phyloP scores from a whole-genome alignment of 1,284 basidiomycete species.

The Marasmius tenuissimus region DNA sequence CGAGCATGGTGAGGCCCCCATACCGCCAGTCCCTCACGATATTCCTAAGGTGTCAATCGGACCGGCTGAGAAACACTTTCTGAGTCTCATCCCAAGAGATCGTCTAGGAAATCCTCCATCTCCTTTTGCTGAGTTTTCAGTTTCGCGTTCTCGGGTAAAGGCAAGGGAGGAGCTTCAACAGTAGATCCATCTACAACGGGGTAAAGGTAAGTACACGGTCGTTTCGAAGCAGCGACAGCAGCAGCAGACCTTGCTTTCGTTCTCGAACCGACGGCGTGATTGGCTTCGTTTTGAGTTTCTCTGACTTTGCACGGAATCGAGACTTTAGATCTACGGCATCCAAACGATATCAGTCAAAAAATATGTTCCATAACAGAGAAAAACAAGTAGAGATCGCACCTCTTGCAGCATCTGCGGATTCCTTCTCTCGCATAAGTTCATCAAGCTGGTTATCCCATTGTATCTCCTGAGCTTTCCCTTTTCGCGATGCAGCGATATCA shows the following conservation, averaged over 20 bases:
- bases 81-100: conserved; percentile 37
- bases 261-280: conserved; percentile 25
- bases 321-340: conserved; percentile 58
- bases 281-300: conserved; percentile 44
- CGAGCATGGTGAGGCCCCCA: too few species aligned
- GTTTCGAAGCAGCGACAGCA: neutral
- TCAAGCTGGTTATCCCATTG: conserved; percentile 69
- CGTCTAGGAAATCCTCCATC: conserved; percentile 77
- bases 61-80: too few species aligned
- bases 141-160: conserved; percentile 30
- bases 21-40: too few species aligned
- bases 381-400: conserved; percentile 39
- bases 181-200: neutral
- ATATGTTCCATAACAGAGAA: neutral
- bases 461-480: conserved; percentile 63
- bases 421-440: conserved; percentile 64
- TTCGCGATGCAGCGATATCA: conserved; percentile 36
- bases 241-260: conserved; percentile 34
- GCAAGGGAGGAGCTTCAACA: conserved; percentile 60
- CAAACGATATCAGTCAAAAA: neutral
- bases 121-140: conserved; percentile 51
- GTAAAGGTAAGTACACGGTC: neutral
- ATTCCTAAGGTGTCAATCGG: too few species aligned
- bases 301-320: conserved; percentile 61
- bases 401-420: conserved; percentile 68